A percentile compares a stretch with the other conserved stretches of the same genome.
Conservation (phyloP, 352 stramenopile species). For the Phytophthora europaea region DNA sequence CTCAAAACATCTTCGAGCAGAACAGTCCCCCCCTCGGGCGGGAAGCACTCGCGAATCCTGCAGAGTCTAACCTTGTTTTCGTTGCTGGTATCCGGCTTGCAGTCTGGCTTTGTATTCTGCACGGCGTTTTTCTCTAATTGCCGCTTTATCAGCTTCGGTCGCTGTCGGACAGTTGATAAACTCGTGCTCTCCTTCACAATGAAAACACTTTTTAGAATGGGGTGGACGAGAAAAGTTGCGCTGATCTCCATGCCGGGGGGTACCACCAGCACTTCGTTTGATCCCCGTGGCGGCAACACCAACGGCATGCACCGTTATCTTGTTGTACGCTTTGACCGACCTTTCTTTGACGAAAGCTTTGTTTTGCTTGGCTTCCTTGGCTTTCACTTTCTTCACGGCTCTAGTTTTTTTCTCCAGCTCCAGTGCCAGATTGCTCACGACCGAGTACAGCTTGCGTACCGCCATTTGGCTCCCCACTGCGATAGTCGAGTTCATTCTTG, state of each 20-base stretch:
- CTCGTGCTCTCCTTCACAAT: slow-evolving; percentile 19
- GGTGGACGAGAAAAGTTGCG: slow-evolving; percentile 4
- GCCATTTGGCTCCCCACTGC: not conserved
- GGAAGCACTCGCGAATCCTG: not conserved
- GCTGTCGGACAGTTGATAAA: slow-evolving; percentile 17
- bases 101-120: slow-evolving; percentile 8
- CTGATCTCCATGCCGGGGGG: slow-evolving; percentile 1
- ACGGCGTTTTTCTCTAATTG: slow-evolving; percentile 11
- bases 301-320: not conserved
- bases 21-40: not conserved
- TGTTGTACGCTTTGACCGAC: not conserved
- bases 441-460: not conserved
- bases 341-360: not conserved
- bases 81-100: not conserved
- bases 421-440: not conserved
- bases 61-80: slow-evolving; percentile 5
- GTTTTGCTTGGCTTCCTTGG: not conserved
- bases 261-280: not conserved
- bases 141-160: slow-evolving; percentile 17
- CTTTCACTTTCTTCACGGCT: not conserved
- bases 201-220: slow-evolving; percentile 14
- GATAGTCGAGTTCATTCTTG: not conserved
- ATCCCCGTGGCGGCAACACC: slow-evolving; percentile 1
- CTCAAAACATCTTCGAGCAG: slow-evolving; percentile 11
- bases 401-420: not conserved